Conservation (phyloP, 108 stramenopile genomes). For the Cyclotella kingstonii region DNA sequence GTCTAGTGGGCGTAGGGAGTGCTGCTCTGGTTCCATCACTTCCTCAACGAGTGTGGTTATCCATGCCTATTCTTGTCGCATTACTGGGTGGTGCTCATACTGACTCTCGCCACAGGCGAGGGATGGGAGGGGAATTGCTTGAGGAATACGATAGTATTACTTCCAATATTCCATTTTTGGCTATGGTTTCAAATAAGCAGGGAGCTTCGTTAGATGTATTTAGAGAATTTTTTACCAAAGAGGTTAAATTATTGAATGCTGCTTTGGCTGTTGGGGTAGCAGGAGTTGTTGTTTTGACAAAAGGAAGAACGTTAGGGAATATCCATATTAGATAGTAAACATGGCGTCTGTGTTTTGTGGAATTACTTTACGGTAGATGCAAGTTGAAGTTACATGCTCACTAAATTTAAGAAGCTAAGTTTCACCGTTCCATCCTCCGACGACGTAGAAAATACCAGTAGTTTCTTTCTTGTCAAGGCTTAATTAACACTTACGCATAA, state of each 20-base stretch:
- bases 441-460: too few species aligned
- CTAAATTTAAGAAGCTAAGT: too few species aligned
- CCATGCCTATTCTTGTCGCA: constrained; percentile 76
- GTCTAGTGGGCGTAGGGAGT: constrained; percentile 61
- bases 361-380: too few species aligned
- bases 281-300: constrained; percentile 35
- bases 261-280: constrained; percentile 51
- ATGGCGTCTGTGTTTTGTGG: too few species aligned
- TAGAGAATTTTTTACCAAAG: constrained; percentile 29
- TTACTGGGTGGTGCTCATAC: constrained; percentile 80
- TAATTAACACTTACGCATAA: too few species aligned
- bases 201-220: constrained; percentile 42
- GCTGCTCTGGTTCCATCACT: constrained; percentile 57
- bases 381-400: too few species aligned
- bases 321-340: too few species aligned
- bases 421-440: too few species aligned
- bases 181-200: constrained; percentile 71
- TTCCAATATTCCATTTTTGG: constrained; percentile 79
- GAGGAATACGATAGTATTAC: constrained; percentile 63
- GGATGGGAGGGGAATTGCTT: constrained; percentile 72
- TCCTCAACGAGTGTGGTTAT: constrained; percentile 64
- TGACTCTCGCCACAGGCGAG: constrained; percentile 74
- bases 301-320: too few species aligned
- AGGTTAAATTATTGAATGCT: constrained; percentile 79
- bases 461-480: too few species aligned